Evolutionary conservation across 2,329 filamentous ascomycete species (phyloP).

Genomic region (Penicillium italicum): DNA sequence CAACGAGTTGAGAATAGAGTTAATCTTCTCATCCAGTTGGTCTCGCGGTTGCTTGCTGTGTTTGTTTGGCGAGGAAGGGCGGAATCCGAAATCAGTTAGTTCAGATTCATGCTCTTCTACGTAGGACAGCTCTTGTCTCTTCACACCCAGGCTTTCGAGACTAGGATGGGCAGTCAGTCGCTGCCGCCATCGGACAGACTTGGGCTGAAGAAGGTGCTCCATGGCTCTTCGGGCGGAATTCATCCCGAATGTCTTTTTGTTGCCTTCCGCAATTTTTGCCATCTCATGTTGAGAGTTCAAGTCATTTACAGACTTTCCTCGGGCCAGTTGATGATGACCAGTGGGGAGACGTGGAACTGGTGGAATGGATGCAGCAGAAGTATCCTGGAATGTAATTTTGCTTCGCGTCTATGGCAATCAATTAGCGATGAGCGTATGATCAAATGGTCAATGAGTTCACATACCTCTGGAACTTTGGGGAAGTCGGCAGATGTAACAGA

Average conservation of each 20-base stretch:
- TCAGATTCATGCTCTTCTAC: constrained; percentile 21
- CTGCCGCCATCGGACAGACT: constrained; percentile 26
- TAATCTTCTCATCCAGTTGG: constrained; percentile 75
- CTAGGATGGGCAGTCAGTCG: constrained; percentile 32
- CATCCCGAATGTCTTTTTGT: constrained; percentile 14
- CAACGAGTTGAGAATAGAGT: constrained; percentile 70
- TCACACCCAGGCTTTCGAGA: constrained; percentile 32
- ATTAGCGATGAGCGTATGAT: neutral
- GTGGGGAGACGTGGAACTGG: constrained; percentile 6
- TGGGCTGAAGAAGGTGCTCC: constrained; percentile 22
- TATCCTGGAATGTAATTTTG: neutral
- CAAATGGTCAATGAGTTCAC: neutral
- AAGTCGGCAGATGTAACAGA: constrained; percentile 28
- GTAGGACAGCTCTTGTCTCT: constrained; percentile 24
- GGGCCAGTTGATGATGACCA: constrained; percentile 12
- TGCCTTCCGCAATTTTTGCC: constrained; percentile 19
- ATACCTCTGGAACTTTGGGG: constrained; percentile 3
- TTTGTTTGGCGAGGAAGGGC: constrained; percentile 41
- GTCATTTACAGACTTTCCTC: constrained; percentile 19
- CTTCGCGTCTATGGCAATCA: neutral
- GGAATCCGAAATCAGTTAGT: constrained; percentile 20
- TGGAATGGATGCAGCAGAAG: constrained; percentile 6
- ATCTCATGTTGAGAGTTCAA: constrained; percentile 14
- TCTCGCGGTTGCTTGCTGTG: constrained; percentile 53
- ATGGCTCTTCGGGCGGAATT: constrained; percentile 18